Conservation (phyloP, 2,329 filamentous ascomycete species). For the Botryotinia globosa region DNA sequence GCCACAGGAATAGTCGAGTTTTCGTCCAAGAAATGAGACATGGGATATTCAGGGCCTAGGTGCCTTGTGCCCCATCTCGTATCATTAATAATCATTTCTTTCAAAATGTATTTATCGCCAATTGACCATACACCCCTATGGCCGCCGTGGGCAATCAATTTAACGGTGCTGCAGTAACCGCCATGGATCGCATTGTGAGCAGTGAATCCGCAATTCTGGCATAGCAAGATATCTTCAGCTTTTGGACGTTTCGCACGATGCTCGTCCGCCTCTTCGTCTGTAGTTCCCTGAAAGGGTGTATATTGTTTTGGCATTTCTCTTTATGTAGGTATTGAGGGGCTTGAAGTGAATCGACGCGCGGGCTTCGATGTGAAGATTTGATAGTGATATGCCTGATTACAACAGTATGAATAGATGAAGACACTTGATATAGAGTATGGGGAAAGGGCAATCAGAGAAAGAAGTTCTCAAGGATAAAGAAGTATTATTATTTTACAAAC, state of each 20-base stretch:
- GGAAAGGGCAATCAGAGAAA: not conserved
- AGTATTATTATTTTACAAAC: not conserved
- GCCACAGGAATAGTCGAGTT: not conserved
- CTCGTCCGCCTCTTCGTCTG: not conserved
- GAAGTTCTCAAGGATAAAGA: not conserved
- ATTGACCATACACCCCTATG: not conserved
- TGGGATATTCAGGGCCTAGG: not conserved
- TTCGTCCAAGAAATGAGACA: not conserved
- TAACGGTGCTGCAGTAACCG: not conserved
- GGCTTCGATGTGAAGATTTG: not conserved
- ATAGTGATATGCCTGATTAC: not conserved
- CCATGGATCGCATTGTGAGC: fast-evolving
- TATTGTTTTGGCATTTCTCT: not conserved
- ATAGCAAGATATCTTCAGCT: not conserved
- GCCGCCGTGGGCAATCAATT: not conserved
- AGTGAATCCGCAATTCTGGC: not conserved
- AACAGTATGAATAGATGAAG: not conserved
- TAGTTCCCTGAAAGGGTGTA: not conserved
- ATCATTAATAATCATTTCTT: not conserved
- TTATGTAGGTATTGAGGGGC: not conserved
- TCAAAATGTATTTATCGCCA: not conserved
- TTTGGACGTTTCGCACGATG: not conserved
- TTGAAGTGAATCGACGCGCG: not conserved
- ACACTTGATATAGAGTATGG: not conserved
- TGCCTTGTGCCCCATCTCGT: too few relatives aligned